Percentiles rank a stretch among this genome's conserved stretches.
Conservation (phyloP, 2,329 filamentous ascomycete genomes). For the Nigrospora sphaerica region DNA sequence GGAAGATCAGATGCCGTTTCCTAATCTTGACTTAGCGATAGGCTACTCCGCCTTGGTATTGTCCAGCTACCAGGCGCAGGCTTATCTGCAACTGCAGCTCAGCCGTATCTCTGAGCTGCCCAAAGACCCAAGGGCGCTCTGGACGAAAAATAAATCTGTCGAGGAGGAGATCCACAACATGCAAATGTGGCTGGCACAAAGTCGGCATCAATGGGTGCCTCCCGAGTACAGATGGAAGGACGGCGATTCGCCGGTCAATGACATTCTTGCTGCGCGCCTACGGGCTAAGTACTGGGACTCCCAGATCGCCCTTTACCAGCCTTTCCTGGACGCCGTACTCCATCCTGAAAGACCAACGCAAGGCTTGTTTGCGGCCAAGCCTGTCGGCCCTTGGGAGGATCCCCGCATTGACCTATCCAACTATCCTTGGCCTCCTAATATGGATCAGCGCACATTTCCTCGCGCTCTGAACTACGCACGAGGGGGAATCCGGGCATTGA, state of each 20-base stretch:
- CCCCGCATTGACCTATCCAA: conserved; percentile 7
- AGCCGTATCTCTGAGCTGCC: conserved; percentile 55
- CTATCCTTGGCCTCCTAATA: conserved; percentile 20
- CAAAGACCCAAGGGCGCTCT: conserved; percentile 36
- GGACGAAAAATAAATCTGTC: conserved; percentile 14
- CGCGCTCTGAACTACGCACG: conserved; percentile 47
- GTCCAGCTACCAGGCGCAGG: conserved; percentile 54
- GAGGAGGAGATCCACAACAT: conserved; percentile 38
- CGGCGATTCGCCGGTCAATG: conserved; percentile 59
- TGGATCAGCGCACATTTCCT: too few relatives aligned
- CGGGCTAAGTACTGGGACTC: conserved; percentile 94
- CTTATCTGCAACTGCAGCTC: conserved; percentile 56
- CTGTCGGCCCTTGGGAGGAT: conserved; percentile 4
- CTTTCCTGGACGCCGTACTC: conserved; percentile 57
- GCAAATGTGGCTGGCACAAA: conserved; percentile 34
- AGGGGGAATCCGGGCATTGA: conserved; percentile 64
- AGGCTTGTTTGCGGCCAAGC: conserved; percentile 9
- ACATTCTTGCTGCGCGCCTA: conserved; percentile 77
- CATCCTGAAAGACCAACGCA: conserved; percentile 21
- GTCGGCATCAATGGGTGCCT: conserved; percentile 41
- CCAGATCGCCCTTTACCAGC: conserved; percentile 79
- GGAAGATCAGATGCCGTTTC: conserved; percentile 59
- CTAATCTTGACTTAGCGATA: conserved; percentile 42
- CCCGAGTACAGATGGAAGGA: conserved; percentile 52
- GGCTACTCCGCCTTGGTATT: conserved; percentile 41